Evolutionary conservation across 768 basidiomycete species (phyloP).

Genomic region (Clathrus columnatus): DNA sequence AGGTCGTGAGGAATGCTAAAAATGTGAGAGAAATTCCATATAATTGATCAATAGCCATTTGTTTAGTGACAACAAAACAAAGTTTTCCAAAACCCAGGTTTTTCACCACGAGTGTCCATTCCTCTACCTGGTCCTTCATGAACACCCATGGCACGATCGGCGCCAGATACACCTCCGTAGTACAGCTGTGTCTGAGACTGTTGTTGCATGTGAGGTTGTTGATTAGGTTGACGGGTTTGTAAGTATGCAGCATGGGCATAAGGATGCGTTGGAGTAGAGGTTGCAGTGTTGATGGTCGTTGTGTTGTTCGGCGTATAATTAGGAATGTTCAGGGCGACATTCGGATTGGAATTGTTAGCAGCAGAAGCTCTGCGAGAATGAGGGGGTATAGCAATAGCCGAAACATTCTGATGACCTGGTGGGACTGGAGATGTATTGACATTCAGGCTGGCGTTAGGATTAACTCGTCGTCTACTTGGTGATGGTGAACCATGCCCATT

Average conservation of each 20-base stretch:
- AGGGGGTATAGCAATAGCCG: conserved; percentile 46
- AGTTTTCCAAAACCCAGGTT: not conserved
- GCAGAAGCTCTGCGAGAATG: conserved; percentile 45
- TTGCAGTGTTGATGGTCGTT: conserved; percentile 32
- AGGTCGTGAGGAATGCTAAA: not conserved
- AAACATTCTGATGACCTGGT: conserved; percentile 45
- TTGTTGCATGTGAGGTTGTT: not conserved
- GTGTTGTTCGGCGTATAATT: conserved; percentile 29
- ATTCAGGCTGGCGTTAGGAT: conserved; percentile 32
- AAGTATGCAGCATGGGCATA: conserved; percentile 55
- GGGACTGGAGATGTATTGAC: conserved; percentile 36
- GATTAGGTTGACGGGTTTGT: not conserved
- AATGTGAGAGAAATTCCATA: no score
- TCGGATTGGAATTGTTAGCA: not conserved
- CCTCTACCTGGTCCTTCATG: not conserved
- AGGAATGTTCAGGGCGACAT: conserved; percentile 45
- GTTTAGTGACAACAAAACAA: not conserved
- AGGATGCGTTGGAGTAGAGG: conserved; percentile 41
- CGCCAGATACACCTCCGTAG: not conserved
- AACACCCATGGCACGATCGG: not conserved
- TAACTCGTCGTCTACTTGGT: conserved; percentile 44
- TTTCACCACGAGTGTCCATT: not conserved
- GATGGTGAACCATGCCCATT: conserved; percentile 57
- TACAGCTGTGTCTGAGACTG: not conserved
- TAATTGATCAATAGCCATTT: no score